Evolutionary conservation across 2,329 filamentous ascomycete genomes (phyloP).

Genomic region (Cladosporium sp.): DNA sequence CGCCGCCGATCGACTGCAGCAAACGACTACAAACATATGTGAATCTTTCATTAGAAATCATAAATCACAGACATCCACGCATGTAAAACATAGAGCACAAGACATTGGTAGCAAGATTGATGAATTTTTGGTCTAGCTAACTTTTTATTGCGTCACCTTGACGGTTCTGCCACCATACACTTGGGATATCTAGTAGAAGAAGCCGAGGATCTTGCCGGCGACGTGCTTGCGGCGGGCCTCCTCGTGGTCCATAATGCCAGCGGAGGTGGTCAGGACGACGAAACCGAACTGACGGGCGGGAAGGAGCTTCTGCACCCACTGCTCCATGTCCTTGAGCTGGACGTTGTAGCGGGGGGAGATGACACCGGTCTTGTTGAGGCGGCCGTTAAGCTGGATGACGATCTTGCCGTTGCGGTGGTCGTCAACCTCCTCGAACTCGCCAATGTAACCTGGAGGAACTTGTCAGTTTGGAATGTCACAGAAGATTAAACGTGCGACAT

Average conservation of each 20-base stretch:
- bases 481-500: slow-evolving; percentile 91
- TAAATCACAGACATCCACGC: neutral
- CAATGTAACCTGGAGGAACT: slow-evolving; percentile 78
- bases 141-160: slow-evolving; percentile 12
- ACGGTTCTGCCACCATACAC: slow-evolving; percentile 7
- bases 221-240: slow-evolving; percentile 99
- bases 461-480: slow-evolving; percentile 74
- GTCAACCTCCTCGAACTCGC: slow-evolving; percentile 99
- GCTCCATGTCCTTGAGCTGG: slow-evolving; percentile 95
- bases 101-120: slow-evolving; percentile 8
- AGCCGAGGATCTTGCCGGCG: slow-evolving; percentile 97
- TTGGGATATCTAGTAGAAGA: slow-evolving; percentile 75
- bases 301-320: slow-evolving; percentile 99
- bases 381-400: slow-evolving; percentile 98
- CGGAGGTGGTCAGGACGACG: slow-evolving; percentile 97
- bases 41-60: neutral
- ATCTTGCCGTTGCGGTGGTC: slow-evolving; percentile 99
- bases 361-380: slow-evolving; percentile 98
- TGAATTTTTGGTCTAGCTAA: slow-evolving; percentile 16
- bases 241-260: slow-evolving; percentile 99
- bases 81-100: neutral
- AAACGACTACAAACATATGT: neutral
- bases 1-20: neutral
- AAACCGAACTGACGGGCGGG: slow-evolving; percentile 99
- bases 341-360: slow-evolving; percentile 99